Evolutionary conservation across 306 rosid genomes (phyloP), one percentile per base, ranked within the genome.

Genomic region (Cicer bijugum): DNA sequence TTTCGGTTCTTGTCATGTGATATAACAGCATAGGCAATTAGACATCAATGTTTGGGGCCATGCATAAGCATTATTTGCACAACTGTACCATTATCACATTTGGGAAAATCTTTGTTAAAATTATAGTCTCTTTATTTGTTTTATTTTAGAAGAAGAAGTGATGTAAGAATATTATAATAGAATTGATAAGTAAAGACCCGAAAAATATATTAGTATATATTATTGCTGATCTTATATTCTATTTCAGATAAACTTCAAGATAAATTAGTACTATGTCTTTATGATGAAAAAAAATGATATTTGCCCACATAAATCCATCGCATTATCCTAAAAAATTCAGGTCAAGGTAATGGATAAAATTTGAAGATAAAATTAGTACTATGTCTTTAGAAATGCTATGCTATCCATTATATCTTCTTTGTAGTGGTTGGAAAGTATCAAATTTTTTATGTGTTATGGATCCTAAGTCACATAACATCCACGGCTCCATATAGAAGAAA

Each of bases 391-490:
- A 12, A 12, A 1, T 9, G 12, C 3, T 56, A 28, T 16, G 50
- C 40, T 10, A 2, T 43, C 59, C 38, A 67, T 57, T 16, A 56
- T 67, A 40, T 76, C 42, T 23, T 76, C 17, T 67, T 67, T 23
- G 9, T 11, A 12, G 42, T 28, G n/a, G 67, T 63, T 44, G 72
- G 64, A 63, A 71, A 42, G 45, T 37, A 56, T 3, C 12, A 11
- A 51, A 52, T 1, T 20, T 62, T 40, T 56, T 11, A 19, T 45
- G 9, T 47, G 7, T n/a, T 11, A 57, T 50, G 83, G 39, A 39
- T 71, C 67, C 39, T 61, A 61, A 9, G 12, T 69, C 77, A 69
- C 77, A 69, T 69, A 45, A 62, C 20, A 47, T 50, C 14, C 38
- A 55, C 17, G 23, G 48, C 44, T 63, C 67, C 69, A 64, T 17